phyloP scores from a whole-genome alignment of 129 eudicot species.

The carrot (Daucus carota) region DH1_v3.0 NC_030386.2:40429001-40429500 shows the following conservation, averaged over 20 bases:
- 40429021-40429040: constrained; percentile 20
- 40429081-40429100: constrained; percentile 21
- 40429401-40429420: neutral
- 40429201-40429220: neutral
- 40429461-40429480: neutral
- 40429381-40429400: neutral
- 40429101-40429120: constrained; percentile 85
- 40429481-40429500: neutral
- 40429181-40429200: neutral
- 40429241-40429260: neutral
- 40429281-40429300: neutral
- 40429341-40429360: neutral
- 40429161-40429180: neutral
- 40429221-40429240: neutral
- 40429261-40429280: neutral
- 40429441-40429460: neutral
- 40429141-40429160: constrained; percentile 63
- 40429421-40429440: neutral
- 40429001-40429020: constrained; percentile 98
- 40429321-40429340: neutral
- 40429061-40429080: neutral
- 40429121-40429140: constrained; percentile 87
- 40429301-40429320: neutral
- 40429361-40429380: neutral
- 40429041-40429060: neutral